Conservation (phyloP, 441 rosid genomes). For the Mallotus japonicus region DNA sequence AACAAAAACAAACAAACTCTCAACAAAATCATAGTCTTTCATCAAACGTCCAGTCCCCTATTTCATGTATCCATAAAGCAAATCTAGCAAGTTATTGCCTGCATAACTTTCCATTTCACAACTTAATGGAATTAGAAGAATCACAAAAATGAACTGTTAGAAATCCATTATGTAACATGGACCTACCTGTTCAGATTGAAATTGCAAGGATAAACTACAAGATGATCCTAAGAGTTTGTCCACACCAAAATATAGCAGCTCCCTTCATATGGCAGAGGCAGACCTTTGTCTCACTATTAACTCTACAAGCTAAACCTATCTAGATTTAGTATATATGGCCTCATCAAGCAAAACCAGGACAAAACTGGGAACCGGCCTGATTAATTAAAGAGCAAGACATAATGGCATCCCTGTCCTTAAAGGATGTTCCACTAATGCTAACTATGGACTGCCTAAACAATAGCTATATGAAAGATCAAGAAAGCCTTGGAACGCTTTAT, state of each 20-base stretch:
- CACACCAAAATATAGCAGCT: neutral
- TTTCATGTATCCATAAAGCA: neutral
- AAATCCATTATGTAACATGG: neutral
- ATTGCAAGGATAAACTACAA: neutral
- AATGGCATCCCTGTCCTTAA: neutral
- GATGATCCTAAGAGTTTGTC: neutral
- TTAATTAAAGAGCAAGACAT: neutral
- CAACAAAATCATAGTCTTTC: neutral
- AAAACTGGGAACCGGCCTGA: neutral
- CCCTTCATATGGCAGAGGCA: neutral
- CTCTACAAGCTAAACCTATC: conserved; percentile 3
- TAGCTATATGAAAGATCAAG: neutral
- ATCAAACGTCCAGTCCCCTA: neutral
- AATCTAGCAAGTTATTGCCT: neutral
- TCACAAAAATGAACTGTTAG: neutral
- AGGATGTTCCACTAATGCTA: conserved; percentile 1
- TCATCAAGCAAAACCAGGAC: neutral
- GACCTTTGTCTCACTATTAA: neutral
- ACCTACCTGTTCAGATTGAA: neutral
- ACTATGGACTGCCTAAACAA: neutral
- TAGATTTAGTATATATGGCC: neutral
- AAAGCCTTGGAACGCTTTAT: neutral
- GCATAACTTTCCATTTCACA: neutral
- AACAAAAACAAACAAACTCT: neutral
- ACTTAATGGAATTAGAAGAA: neutral